Percentiles rank a stretch among this genome's conserved stretches.
Conservation (phyloP, 2,329 filamentous ascomycete genomes). For the Seiridium cupressi region DNA sequence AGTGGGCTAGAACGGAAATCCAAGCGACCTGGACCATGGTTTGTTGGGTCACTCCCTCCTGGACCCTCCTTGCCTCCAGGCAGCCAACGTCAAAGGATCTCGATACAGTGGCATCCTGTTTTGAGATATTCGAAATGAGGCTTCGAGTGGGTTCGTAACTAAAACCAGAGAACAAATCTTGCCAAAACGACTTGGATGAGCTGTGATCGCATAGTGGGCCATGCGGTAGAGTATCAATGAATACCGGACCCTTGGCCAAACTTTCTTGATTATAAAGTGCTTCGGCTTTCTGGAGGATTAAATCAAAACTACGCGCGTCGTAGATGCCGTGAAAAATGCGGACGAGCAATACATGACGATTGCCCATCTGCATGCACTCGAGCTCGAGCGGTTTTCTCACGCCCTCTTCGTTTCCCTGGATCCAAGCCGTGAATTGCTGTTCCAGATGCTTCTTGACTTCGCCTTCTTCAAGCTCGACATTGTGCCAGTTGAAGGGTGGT, state of each 20-base stretch:
- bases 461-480: conserved; percentile 25
- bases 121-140: conserved; percentile 12
- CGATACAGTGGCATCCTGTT: conserved; percentile 18
- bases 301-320: conserved; percentile 74
- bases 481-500: conserved; percentile 40
- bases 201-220: conserved; percentile 60
- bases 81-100: conserved; percentile 33
- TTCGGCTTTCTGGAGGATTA: conserved; percentile 62
- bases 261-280: conserved; percentile 42
- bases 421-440: conserved; percentile 48
- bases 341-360: conserved; percentile 47
- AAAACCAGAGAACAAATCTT: conserved; percentile 45
- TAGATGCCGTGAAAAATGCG: conserved; percentile 86
- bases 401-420: conserved; percentile 45
- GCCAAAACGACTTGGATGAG: conserved; percentile 63
- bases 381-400: conserved; percentile 53
- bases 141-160: conserved; percentile 18
- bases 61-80: conserved; percentile 53
- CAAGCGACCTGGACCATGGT: conserved; percentile 76
- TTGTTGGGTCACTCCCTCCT: conserved; percentile 73
- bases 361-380: conserved; percentile 31
- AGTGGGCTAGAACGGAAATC: conserved; percentile 58
- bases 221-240: conserved; percentile 64
- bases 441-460: conserved; percentile 32
- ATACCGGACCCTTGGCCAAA: conserved; percentile 45